Conservation (phyloP, 352 stramenopile species). For the Globisporangium recalcitrans region DNA sequence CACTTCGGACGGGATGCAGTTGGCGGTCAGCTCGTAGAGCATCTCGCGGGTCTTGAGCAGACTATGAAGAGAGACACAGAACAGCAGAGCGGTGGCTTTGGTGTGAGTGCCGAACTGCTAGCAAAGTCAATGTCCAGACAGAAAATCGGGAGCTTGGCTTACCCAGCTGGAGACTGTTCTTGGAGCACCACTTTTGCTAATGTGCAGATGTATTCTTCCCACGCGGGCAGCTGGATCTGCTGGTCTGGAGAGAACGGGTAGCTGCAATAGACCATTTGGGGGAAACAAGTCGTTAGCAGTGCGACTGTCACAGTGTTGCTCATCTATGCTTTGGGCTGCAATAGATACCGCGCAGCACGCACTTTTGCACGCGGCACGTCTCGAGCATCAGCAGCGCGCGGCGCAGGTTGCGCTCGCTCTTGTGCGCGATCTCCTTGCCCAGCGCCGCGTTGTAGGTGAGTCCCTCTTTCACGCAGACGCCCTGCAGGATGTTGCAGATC, state of each 20-base stretch:
- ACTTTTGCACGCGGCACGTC: slow-evolving; percentile 85
- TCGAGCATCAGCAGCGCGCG: slow-evolving; percentile 97
- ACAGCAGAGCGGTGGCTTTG: neutral
- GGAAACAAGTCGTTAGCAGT: neutral
- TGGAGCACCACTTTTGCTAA: slow-evolving; percentile 92
- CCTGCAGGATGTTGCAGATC: slow-evolving; percentile 89
- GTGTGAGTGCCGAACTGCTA: slow-evolving; percentile 1
- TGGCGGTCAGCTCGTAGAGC: slow-evolving; percentile 97
- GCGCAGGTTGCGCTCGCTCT: slow-evolving; percentile 94
- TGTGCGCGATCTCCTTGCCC: slow-evolving; percentile 87
- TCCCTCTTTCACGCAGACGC: slow-evolving; percentile 89
- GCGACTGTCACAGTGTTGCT: no score
- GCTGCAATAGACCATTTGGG: slow-evolving; percentile 21
- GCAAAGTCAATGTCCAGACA: neutral
- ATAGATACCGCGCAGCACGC: slow-evolving; percentile 1
- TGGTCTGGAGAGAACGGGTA: slow-evolving; percentile 86
- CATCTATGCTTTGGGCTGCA: no score
- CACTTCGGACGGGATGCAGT: slow-evolving; percentile 97
- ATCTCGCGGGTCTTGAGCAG: slow-evolving; percentile 94
- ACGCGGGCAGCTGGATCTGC: slow-evolving; percentile 89
- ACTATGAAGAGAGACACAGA: slow-evolving; percentile 21
- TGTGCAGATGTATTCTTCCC: slow-evolving; percentile 96
- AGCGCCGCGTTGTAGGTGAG: slow-evolving; percentile 87
- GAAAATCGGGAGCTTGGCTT: slow-evolving; percentile 13
- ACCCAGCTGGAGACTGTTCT: slow-evolving; percentile 93